Base-by-base conservation (phyloP, 345 rosid species). In the Eucalyptus regnans region DNA sequence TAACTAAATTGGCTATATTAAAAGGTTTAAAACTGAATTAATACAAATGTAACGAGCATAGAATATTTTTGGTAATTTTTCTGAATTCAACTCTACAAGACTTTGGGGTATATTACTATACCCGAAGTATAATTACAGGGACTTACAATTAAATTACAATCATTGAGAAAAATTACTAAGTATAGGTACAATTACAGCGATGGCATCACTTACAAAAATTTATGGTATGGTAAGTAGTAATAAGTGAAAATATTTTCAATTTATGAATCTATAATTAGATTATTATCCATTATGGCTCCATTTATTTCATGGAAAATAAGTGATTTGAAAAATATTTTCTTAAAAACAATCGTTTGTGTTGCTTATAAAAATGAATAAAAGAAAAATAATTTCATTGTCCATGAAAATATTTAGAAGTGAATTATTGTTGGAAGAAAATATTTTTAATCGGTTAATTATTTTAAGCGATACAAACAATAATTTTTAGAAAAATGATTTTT, bases 21-120 rank as follows among this genome's bases (percentile, higher is more conserved):
- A 54, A 20, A 54, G 1, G 10, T 54, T 20, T 54, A 20, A 7
- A 4, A 54, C 2, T 54, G 25, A 54, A 54, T 54, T 54, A 54
- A 0, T 0, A 54, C 3, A 54, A 54, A 22, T 54, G 11, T 22
- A 54, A 54, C 8, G 0, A 2, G 0, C 0, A 18, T 54, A 54
- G 1, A 54, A 54, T 54, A 51, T 20, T 54, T 54, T 54, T 20
- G 60, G 25, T 54, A 22, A 54, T 54, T 54, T 54, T 54, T 54
- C 5, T 7, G 11, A 54, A 60, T 25, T 60, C 66, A 60, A 25
- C 31, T 60, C 7, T 10, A 25, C 3, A 12, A 25, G 68, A 60
- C 68, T 60, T 60, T 27, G 68, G 68, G 68, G 31, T 60, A 60
- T 27, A 60, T 60, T 11, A 27, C 31, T 60, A 27, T 12, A 0